Percentiles rank a stretch among this genome's conserved stretches.
These are phyloP conservation scores for Yamadazyma olivae DNA, from an alignment of 805 yeast species.

Conservation along the genomic window DNA sequence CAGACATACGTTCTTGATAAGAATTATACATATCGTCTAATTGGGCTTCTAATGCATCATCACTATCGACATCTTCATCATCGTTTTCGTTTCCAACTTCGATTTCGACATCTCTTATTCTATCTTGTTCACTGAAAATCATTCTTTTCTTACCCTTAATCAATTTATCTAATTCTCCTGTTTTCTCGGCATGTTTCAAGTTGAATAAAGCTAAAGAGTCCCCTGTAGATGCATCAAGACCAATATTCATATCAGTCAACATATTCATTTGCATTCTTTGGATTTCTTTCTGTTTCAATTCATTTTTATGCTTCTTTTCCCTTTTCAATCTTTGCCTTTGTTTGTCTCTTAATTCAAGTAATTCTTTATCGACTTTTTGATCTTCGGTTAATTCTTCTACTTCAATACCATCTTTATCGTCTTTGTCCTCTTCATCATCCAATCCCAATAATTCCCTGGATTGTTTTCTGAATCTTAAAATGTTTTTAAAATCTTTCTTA, in stretches of 20 bases:
- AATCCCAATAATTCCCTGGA: conserved; percentile 77
- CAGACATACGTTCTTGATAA: conserved; percentile 64
- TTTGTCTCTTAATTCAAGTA: conserved; percentile 67
- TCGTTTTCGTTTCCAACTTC: conserved; percentile 49
- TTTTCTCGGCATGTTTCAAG: conserved; percentile 79
- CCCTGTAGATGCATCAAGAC: conserved; percentile 83
- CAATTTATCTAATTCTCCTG: conserved; percentile 74
- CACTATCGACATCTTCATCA: conserved; percentile 45
- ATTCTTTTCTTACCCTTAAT: conserved; percentile 72
- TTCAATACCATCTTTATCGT: conserved; percentile 48
- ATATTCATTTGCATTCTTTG: conserved; percentile 93
- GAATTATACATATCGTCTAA: conserved; percentile 77
- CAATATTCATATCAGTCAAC: conserved; percentile 89
- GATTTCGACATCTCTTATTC: conserved; percentile 54
- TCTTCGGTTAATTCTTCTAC: conserved; percentile 79
- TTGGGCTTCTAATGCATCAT: conserved; percentile 72
- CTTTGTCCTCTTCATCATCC: conserved; percentile 50
- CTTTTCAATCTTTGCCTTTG: conserved; percentile 70
- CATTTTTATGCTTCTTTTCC: conserved; percentile 80
- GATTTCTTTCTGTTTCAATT: conserved; percentile 81
- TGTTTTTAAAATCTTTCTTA: conserved; percentile 82
- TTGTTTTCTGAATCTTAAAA: conserved; percentile 84
- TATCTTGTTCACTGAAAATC: conserved; percentile 57
- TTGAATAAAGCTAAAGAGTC: conserved; percentile 82
- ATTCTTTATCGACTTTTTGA: conserved; percentile 82